Percentiles rank a stretch among this genome's conserved stretches.
Conservation (phyloP, 768 basidiomycete genomes). For the Pleurotus salmoneostramineus region DNA sequence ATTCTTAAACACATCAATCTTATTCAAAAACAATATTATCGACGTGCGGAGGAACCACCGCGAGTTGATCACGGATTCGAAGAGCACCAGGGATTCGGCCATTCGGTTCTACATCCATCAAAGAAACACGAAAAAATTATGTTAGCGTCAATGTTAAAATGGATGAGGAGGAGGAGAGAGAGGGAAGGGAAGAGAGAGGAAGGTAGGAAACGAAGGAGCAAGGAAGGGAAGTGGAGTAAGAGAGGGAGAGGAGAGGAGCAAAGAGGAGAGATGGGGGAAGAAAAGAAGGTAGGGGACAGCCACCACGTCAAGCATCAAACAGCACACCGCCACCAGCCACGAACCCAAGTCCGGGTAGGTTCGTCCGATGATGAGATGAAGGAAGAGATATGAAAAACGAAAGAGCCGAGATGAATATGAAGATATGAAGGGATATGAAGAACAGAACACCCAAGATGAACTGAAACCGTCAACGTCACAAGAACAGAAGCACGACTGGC, state of each 20-base stretch:
- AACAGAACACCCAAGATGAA: no score
- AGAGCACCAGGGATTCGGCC: constrained; percentile 87
- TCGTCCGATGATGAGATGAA: no score
- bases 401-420: no score
- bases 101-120: constrained; percentile 69
- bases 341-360: no score
- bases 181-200: not conserved
- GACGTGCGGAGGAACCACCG: constrained; percentile 91
- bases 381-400: no score
- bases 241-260: not conserved
- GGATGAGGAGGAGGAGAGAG: not conserved
- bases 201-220: not conserved
- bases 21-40: constrained; percentile 90
- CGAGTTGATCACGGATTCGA: constrained; percentile 91
- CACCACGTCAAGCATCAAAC: no score
- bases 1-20: constrained; percentile 90
- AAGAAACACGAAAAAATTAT: not conserved
- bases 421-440: no score
- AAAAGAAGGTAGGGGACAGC: not conserved
- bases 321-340: no score
- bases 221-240: not conserved
- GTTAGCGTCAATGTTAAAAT: not conserved
- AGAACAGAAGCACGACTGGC: no score
- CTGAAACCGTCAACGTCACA: no score
- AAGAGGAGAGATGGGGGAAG: not conserved